These are phyloP conservation scores for Trichophyton rubrum DNA, from an alignment of 2,329 filamentous ascomycete species.

Conservation along the genomic window DNA sequence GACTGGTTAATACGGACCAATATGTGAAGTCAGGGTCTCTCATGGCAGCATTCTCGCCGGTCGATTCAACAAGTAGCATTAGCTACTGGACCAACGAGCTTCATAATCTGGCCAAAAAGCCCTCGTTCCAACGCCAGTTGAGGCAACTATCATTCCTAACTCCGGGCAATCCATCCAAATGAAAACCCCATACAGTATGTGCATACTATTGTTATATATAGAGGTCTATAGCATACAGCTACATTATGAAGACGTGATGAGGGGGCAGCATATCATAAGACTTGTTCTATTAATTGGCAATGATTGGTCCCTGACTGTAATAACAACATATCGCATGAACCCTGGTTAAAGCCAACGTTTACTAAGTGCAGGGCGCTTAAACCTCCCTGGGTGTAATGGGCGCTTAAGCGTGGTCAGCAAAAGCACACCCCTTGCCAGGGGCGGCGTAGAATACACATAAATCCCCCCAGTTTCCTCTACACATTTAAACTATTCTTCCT, in stretches of 20 bases:
- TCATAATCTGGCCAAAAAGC: neutral
- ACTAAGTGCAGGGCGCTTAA: neutral
- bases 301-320: too few relatives aligned
- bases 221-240: too few relatives aligned
- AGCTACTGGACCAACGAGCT: neutral
- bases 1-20: neutral
- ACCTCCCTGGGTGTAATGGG: neutral
- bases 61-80: neutral
- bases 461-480: neutral
- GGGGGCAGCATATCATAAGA: too few relatives aligned
- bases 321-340: too few relatives aligned
- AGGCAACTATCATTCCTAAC: too few relatives aligned
- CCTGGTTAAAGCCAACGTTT: neutral
- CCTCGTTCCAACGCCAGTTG: neutral
- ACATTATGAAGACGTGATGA: too few relatives aligned
- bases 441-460: neutral
- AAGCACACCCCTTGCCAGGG: neutral
- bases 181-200: too few relatives aligned
- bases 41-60: neutral
- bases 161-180: too few relatives aligned
- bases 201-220: too few relatives aligned
- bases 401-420: neutral
- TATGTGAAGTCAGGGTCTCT: neutral
- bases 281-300: too few relatives aligned
- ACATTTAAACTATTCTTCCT: neutral